Evolutionary conservation across 768 basidiomycete species (phyloP).

Genomic region (Artomyces pyxidatus): DNA sequence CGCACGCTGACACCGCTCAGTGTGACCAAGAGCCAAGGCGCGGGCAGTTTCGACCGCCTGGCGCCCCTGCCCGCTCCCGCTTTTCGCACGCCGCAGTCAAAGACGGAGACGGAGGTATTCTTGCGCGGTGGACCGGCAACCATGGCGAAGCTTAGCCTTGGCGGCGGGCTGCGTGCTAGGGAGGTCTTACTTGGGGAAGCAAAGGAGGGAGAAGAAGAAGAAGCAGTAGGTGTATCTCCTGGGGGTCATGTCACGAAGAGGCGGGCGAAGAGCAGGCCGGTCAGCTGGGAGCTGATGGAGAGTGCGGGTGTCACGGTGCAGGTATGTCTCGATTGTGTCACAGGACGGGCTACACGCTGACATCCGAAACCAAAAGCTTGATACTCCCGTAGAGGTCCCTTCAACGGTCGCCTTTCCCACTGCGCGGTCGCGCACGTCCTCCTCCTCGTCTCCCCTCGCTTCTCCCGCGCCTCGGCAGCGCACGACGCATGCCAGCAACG

Average conservation of each 20-base stretch:
- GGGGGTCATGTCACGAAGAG: slow-evolving; percentile 72
- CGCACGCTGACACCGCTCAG: slow-evolving; percentile 15
- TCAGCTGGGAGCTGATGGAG: slow-evolving; percentile 47
- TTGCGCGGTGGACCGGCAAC: slow-evolving; percentile 17
- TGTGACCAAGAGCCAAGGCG: slow-evolving; percentile 12
- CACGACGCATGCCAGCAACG: slow-evolving; percentile 8
- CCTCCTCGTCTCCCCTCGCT: slow-evolving; percentile 7
- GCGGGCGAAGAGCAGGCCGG: slow-evolving; percentile 63
- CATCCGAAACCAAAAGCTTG: too few species aligned
- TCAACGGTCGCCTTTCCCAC: slow-evolving; percentile 13
- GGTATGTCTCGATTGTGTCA: slow-evolving; percentile 18
- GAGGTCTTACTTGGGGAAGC: slow-evolving; percentile 27
- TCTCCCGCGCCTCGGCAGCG: slow-evolving; percentile 14
- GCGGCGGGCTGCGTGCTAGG: not conserved
- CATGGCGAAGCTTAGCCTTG: too few species aligned
- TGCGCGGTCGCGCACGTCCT: slow-evolving; percentile 8
- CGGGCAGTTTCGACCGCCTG: slow-evolving; percentile 14
- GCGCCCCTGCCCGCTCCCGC: slow-evolving; percentile 18
- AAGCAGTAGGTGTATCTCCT: slow-evolving; percentile 64
- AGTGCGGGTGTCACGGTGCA: slow-evolving; percentile 23
- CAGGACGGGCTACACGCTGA: too few species aligned
- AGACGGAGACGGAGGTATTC: slow-evolving; percentile 7
- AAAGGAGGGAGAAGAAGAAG: slow-evolving; percentile 37
- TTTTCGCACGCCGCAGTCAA: slow-evolving; percentile 9
- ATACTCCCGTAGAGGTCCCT: slow-evolving; percentile 3